These are phyloP conservation scores for Boletales sp. DNA, from an alignment of 768 basidiomycete genomes.

Conservation along the genomic window DNA sequence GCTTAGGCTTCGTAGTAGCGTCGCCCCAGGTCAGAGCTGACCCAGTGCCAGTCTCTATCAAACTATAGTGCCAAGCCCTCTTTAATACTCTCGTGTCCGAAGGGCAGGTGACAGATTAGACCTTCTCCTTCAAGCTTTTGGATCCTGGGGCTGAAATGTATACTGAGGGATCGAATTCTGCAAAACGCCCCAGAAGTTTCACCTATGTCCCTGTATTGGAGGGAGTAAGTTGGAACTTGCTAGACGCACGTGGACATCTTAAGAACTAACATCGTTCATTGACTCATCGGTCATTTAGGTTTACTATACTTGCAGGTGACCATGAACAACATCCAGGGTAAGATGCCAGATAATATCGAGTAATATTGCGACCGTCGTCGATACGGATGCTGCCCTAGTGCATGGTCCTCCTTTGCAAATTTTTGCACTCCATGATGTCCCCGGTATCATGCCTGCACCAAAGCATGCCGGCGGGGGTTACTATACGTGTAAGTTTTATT, in stretches of 20 bases:
- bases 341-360: background rate
- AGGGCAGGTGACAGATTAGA: background rate
- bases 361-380: background rate
- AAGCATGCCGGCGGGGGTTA: slow-evolving; percentile 18
- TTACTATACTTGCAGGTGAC: background rate
- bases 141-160: slow-evolving; percentile 24
- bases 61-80: no score
- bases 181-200: slow-evolving; percentile 34
- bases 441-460: slow-evolving; percentile 5
- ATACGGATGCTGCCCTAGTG: slow-evolving; percentile 13
- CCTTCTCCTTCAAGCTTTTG: background rate
- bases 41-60: no score
- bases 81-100: background rate
- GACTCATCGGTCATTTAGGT: background rate
- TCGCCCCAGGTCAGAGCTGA: no score
- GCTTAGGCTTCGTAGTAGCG: no score
- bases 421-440: background rate
- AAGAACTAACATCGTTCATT: background rate
- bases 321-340: background rate
- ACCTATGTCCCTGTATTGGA: slow-evolving; percentile 27
- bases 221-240: slow-evolving; percentile 9
- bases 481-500: slow-evolving; percentile 29
- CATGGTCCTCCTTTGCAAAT: background rate
- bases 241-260: background rate
- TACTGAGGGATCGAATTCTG: slow-evolving; percentile 38